Evolutionary conservation across 2,329 filamentous ascomycete genomes (phyloP).

Genomic region (Neofusicoccum sp.): DNA sequence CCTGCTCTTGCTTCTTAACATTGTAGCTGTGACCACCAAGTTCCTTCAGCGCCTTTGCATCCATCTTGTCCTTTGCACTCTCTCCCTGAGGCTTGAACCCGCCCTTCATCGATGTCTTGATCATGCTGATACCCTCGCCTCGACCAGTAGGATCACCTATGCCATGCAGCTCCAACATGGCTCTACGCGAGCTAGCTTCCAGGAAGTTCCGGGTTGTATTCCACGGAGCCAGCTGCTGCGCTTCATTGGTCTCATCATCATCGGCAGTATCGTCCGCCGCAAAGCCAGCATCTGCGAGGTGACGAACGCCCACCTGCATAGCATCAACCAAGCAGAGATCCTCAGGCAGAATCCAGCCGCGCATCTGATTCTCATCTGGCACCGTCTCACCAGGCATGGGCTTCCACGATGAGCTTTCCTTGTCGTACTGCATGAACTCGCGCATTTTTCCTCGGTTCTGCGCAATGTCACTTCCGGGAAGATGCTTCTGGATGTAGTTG

Average conservation of each 20-base stretch:
- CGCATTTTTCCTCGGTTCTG: constrained; percentile 97
- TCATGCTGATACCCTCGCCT: constrained; percentile 93
- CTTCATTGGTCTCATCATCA: constrained; percentile 68
- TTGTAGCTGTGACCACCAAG: constrained; percentile 94
- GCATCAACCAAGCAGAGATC: constrained; percentile 93
- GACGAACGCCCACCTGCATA: constrained; percentile 93
- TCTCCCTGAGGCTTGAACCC: constrained; percentile 91
- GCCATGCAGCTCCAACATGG: constrained; percentile 93
- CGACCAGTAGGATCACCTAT: constrained; percentile 93
- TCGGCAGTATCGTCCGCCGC: constrained; percentile 66
- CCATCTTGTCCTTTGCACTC: constrained; percentile 83
- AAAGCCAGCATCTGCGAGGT: constrained; percentile 89
- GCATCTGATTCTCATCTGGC: constrained; percentile 78
- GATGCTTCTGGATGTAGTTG: constrained; percentile 64
- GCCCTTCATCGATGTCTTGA: constrained; percentile 98
- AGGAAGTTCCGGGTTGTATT: constrained; percentile 96
- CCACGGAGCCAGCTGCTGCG: constrained; percentile 88
- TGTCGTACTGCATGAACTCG: constrained; percentile 91
- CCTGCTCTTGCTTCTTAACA: constrained; percentile 88
- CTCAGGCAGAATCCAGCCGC: constrained; percentile 90
- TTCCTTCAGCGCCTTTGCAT: constrained; percentile 70
- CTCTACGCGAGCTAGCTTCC: constrained; percentile 89
- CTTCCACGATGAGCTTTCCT: constrained; percentile 81
- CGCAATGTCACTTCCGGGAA: constrained; percentile 89
- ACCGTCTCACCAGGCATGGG: constrained; percentile 71